Base-by-base conservation (phyloP, 768 basidiomycete species). In the Auriscalpium orientale region DNA sequence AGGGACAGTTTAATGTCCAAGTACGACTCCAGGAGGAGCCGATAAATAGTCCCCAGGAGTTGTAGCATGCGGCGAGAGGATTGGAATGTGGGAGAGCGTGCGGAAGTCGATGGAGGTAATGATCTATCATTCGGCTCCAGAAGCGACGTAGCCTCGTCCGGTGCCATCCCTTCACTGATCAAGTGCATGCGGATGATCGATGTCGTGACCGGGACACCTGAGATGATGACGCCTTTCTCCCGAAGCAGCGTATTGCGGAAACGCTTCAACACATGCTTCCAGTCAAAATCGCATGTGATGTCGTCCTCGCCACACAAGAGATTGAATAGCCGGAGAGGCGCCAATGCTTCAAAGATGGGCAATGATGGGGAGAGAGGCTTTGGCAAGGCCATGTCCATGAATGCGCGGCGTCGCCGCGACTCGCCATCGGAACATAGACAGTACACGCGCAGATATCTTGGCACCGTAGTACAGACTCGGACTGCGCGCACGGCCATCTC, bases 221-320 rank as follows among this genome's bases (percentile, higher is more conserved):
- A 15, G 36, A 50, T n/a, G 20, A 10, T 2, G 16, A 35, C 22
- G 15, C 22, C 28, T 13, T 35, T 6, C 10, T 22, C 2, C 10
- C 49, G 8, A 33, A 33, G 28, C 11, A 22, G 20, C 20, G 49
- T 8, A 16, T 22, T 16, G 35, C 49, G 20, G 15, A 22, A 50
- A 9, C 49, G 7, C 34, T 35, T 35, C 36, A 52, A n/a, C 1
- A 45, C 13, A 3, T 58, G 53, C 4, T 58, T 58, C 20, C 34
- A 50, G 12, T 58, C 53, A 6, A 50, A 53, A 21, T 58, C 45
- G 1, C 47, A n/a, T 1, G 53, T 58, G 9, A 58, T 28, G 18
- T 54, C 53, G 7, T 58, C 36, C 0, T 33, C 16, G 0, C 57
- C 53, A 21, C 22, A n/a, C 8, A 45, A 44, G 1, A 46, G 13